Base-by-base conservation (phyloP, 306 rosid species). In the Rosa persica region DNA sequence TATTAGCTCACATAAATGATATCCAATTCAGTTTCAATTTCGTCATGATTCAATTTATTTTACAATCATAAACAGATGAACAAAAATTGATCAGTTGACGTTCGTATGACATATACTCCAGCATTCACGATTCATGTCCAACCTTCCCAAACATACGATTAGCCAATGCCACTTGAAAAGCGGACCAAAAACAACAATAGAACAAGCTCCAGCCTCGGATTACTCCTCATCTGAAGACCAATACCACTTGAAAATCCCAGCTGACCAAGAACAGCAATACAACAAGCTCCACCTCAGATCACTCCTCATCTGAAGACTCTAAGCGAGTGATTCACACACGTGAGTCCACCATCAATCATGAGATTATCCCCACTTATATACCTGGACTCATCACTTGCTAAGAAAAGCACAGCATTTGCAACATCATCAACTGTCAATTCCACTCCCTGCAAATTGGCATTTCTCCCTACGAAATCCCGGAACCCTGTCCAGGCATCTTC, bases 361-460 rank as follows among this genome's bases (percentile, higher is more conserved):
- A 92, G 87, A 83, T 94, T 94, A 58, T 67, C 83, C 62, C 94
- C 97, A 73, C 97, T 94, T 5, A 94, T 72, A 74, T 90, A 92
- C 76, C 66, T 87, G 13, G 96, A 75, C 23, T 92, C 98, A 77
- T 94, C 93, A 46, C 97, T 92, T 12, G 97, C 96, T 69, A 94
- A 83, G 83, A 94, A 94, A 60, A 94, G 90, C 69, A 92, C 91
- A 12, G 90, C 91, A 76, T 94, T 94, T 13, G 96, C 97, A 23
- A 94, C 96, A 79, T 92, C 98, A 43, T 76, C 77, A 19, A 55
- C 69, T 1, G 90, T 84, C 67, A 92, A 76, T 38, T 94, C 95
- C 1, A 85, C 85, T 39, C 97, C 97, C 62, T 88, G 92, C 87
- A 94, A 67, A 76, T 94, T 94, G 3, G 96, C 97, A 49, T 79